Conservation (phyloP, 441 rosid species). For the Gossypium laxum region DNA sequence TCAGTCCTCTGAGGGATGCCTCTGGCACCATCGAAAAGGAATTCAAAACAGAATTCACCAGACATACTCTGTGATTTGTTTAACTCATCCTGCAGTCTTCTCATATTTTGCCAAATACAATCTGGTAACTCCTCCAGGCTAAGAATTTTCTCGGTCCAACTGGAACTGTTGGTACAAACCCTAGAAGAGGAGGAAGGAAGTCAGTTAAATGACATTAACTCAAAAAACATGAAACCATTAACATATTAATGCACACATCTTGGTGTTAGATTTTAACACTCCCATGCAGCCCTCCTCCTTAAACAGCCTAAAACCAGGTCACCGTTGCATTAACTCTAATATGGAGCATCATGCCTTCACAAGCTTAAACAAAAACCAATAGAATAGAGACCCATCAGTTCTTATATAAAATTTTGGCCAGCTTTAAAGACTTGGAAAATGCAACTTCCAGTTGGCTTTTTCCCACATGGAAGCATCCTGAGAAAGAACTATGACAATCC, state of each 20-base stretch:
- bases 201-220: neutral
- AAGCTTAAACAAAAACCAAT: neutral
- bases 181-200: slow-evolving; percentile 23
- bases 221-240: slow-evolving; percentile 9
- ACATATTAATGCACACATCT: slow-evolving; percentile 1
- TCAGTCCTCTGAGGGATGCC: slow-evolving; percentile 37
- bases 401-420: neutral
- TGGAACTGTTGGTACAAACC: slow-evolving; percentile 73
- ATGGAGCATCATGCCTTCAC: neutral
- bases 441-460: neutral
- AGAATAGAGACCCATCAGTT: neutral
- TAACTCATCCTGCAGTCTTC: slow-evolving; percentile 31
- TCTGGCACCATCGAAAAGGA: slow-evolving; percentile 35
- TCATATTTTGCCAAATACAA: slow-evolving; percentile 40
- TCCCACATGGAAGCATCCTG: neutral
- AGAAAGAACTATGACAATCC: neutral
- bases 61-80: slow-evolving; percentile 26
- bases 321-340: neutral
- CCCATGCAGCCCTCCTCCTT: neutral
- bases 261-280: neutral
- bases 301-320: neutral
- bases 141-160: slow-evolving; percentile 60
- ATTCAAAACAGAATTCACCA: slow-evolving; percentile 31
- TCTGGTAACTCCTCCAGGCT: slow-evolving; percentile 61
- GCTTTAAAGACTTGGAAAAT: neutral